These are phyloP conservation scores for Trichoderma aggressivum DNA, from an alignment of 2,329 filamentous ascomycete genomes.

Conservation along the genomic window DNA sequence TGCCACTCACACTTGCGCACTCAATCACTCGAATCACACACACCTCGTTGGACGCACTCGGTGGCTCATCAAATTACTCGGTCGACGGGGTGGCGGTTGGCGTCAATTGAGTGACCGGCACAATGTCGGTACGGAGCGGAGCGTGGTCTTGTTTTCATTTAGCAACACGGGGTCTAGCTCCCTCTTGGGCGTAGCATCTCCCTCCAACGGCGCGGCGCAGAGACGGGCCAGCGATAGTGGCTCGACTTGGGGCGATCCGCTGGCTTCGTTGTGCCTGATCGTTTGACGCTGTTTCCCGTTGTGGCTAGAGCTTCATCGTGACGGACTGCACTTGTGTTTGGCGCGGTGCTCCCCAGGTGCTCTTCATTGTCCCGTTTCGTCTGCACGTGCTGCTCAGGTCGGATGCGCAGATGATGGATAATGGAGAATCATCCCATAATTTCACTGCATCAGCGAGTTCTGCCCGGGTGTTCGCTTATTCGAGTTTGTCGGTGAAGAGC, in stretches of 20 bases:
- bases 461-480: background rate
- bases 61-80: background rate
- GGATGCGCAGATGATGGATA: background rate
- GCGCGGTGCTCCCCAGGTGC: background rate
- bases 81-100: background rate
- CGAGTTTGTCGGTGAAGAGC: background rate
- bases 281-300: constrained; percentile 7
- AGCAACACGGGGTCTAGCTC: constrained; percentile 8
- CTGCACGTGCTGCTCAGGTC: background rate
- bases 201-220: background rate
- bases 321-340: background rate
- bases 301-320: background rate
- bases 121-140: constrained; percentile 16
- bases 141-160: constrained; percentile 2
- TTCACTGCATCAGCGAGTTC: background rate
- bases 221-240: constrained; percentile 6
- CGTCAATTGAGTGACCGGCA: background rate
- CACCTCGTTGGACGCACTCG: background rate
- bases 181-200: constrained; percentile 13
- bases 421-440: constrained; percentile 12
- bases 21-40: background rate
- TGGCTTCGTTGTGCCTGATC: constrained; percentile 4
- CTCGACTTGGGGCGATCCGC: constrained; percentile 8
- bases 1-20: background rate
- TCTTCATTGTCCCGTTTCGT: constrained; percentile 8